Evolutionary conservation across 371 early-diverging fungal genomes (phyloP), one percentile per base, ranked within the genome.

Genomic region (Paraphysoderma sedebokerense): DNA sequence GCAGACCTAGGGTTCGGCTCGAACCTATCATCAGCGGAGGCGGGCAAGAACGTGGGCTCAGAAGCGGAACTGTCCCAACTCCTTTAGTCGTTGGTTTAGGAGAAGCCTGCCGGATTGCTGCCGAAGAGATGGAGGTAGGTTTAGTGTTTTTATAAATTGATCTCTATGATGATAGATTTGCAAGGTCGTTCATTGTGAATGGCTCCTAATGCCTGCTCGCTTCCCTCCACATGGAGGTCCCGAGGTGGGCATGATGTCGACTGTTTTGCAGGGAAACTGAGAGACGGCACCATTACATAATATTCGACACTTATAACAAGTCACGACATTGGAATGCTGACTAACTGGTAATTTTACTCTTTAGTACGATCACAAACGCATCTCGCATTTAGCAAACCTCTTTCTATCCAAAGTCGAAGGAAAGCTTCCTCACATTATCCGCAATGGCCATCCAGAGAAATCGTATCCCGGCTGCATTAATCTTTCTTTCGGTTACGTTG

Each of bases 401-500:
- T 66, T 96, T 39, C 70, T 92, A 52, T 65, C 73, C 0, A 83
- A 88, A 3, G 82, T 96, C 50, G 77, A 68, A 29, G 63, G 76
- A 34, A 63, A 83, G 38, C 74, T 96, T 11, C 61, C 70, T 24
- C 73, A 87, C 54, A 89, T 93, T 0, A 74, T 81, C 48, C 81
- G 90, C 34, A 96, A 96, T 55, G 97, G 95, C 40, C 88, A 87
- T 53, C 71, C 80, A 12, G 71, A 71, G 19, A 59, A 72, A 13
- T 65, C 70, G n/a, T 93, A 89, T 57, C 87, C 89, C 9, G 93
- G 95, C 28, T 99, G 99, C 63, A 82, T 98, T 51, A 99, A 99
- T 61, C 67, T 99, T 41, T 95, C 96, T n/a, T 99, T 99, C 61
- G 85, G 95, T 3, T 98, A 93, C 66, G 93, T 99, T 20, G 99